phyloP scores from a whole-genome alignment of 208 protist species.

The Wallacemonas collosoma region DNA sequence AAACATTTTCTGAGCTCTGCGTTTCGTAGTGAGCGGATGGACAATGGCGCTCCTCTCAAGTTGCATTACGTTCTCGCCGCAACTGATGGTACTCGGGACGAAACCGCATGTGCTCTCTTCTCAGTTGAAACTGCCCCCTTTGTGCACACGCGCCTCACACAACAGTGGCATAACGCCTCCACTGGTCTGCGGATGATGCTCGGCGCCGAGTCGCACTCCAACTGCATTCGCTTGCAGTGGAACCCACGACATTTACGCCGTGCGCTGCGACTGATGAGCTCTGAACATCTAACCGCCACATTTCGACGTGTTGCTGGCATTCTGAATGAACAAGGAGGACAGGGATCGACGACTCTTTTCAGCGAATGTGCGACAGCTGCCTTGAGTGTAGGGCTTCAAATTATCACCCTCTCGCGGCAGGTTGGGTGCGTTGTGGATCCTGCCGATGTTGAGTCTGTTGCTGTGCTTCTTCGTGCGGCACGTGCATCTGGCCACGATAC shows the following conservation, averaged over 20 bases:
- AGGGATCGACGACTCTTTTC: neutral
- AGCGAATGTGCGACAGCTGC: constrained; percentile 36
- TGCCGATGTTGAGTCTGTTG: constrained; percentile 46
- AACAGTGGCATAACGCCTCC: constrained; percentile 85
- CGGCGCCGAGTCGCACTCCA: neutral
- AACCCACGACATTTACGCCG: constrained; percentile 73
- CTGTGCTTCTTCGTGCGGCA: constrained; percentile 60
- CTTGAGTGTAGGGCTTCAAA: constrained; percentile 57
- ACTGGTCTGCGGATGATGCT: constrained; percentile 50
- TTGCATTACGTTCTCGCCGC: constrained; percentile 62
- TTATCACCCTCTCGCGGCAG: constrained; percentile 65
- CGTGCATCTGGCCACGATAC: constrained; percentile 58
- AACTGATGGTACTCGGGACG: neutral
- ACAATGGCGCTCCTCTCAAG: constrained; percentile 31
- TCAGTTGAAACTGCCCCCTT: constrained; percentile 61
- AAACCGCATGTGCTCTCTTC: constrained; percentile 40
- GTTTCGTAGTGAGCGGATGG: constrained; percentile 1
- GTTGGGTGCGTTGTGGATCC: constrained; percentile 45
- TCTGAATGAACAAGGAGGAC: neutral
- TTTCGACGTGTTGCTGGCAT: constrained; percentile 27
- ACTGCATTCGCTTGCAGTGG: constrained; percentile 54
- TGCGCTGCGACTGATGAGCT: constrained; percentile 55
- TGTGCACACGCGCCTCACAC: constrained; percentile 72
- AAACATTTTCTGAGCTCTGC: constrained; percentile 18
- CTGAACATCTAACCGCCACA: constrained; percentile 28